Evolutionary conservation across 495 filamentous ascomycete genomes (phyloP), one percentile per base, ranked within the genome.

Genomic region (Aspergillus wentii): DNA sequence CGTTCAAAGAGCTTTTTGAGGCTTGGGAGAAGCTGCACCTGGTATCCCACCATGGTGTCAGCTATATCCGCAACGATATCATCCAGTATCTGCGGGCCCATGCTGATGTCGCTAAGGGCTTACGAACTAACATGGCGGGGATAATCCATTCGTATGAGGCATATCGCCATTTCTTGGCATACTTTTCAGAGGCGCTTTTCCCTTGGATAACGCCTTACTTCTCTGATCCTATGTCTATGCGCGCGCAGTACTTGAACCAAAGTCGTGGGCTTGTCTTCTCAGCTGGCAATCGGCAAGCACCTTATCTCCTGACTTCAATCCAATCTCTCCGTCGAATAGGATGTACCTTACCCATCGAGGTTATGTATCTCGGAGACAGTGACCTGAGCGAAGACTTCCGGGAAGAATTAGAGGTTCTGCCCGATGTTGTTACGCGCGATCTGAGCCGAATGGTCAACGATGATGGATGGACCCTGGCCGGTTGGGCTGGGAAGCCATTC

Each of bases 401-500:
- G 1, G 43, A 19, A 13, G 17, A 31, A 6, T 29, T 53, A 2
- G 46, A 53, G 16, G 40, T 39, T 1, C 26, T 49, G 1, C 41
- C 50, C 0, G 47, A 44, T 3, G 49, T 57, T 5, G 33, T 50
- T 1, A 54, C 49, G 0, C 46, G 54, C 18, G 47, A 57, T 17
- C 30, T 54, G 4, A 27, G 39, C n/a, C 40, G 30, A 17, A 51
- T 57, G 41, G 41, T 57, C 11, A 41, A 43, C 20, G 54, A 54
- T 13, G 10, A 8, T 6, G 50, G 47, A 6, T 58, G 54, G 54
- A 37, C 31, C 11, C 26, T 58, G 16, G 25, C 23, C 4, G 55
- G 55, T 1, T 59, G 53, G 43, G 57, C 53, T 0, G 42, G 35
- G 15, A 78, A 78, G 41, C 45, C 56, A 8, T 61, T 72, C 21